Evolutionary conservation across 805 yeast species (phyloP), one percentile per base, ranked within the genome.

Genomic region (Candida taoyuanica): DNA sequence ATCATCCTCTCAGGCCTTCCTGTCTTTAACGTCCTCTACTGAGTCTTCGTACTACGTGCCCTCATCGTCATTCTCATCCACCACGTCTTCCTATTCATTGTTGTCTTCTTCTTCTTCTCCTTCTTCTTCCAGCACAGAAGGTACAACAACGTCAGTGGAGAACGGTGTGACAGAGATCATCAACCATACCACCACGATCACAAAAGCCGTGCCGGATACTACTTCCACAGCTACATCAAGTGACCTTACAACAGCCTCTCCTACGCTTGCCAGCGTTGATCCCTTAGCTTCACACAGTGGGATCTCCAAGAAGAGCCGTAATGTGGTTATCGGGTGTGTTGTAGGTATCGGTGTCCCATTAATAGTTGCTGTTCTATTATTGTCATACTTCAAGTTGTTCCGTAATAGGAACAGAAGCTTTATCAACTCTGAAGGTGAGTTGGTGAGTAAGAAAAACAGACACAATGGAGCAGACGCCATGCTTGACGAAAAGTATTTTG

Each of bases 261-360:
- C 52, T n/a, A 43, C 55, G 14, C 21, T 9, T 5, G 46, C 50
- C 1, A 39, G 28, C 9, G 40, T 35, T 4, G 23, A 29, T 7
- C 37, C 44, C 3, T 28, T n/a, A 14, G 15, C 34, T 26, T 32
- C 53, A 30, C 27, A 48, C 27, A 29, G 45, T 2, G 79, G 80
- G 0, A 55, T 77, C 5, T 67, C 78, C 1, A 52, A 61, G n/a
- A 44, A 52, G 18, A 60, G 73, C 44, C 67, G 72, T 37, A 69
- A 70, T 39, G 70, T 81, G 24, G 75, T 79, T 12, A 72, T 80
- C 36, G 88, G 88, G 33, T 77, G 78, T 36, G 80, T 76, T 24
- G 79, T 81, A 4, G 88, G 50, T 5, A 14, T 46, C n/a, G 50
- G 50, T n/a, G 29, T 41, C 6, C 50, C 50, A 4, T 9, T 45